Conservation (phyloP, 1,284 basidiomycete species). For the Tylopilus sp. region DNA sequence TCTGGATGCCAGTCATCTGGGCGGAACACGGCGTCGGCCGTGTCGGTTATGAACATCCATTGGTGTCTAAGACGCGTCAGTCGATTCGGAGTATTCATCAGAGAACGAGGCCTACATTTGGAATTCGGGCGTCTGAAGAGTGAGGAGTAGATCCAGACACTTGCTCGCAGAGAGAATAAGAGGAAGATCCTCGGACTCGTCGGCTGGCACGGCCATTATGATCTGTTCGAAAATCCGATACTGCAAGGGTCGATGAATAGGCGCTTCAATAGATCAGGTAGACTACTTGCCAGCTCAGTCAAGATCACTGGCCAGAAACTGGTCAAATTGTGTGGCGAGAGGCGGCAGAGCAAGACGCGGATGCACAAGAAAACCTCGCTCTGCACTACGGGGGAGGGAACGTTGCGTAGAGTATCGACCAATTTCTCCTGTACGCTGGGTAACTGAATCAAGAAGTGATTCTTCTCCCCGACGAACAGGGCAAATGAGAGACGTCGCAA, state of each 20-base stretch:
- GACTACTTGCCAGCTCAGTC: conserved; percentile 74
- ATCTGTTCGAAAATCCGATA: conserved; percentile 74
- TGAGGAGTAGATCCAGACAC: conserved; percentile 87
- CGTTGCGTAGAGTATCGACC: conserved; percentile 86
- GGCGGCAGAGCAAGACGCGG: conserved; percentile 86
- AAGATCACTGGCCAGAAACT: conserved; percentile 97
- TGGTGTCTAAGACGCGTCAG: conserved; percentile 67
- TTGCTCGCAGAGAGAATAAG: conserved; percentile 89
- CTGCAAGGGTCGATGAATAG: conserved; percentile 36
- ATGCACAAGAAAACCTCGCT: conserved; percentile 95
- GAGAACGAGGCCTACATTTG: conserved; percentile 68
- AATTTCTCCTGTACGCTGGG: conserved; percentile 95
- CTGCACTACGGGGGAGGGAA: conserved; percentile 81
- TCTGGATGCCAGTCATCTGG: conserved; percentile 81
- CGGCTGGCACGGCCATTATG: conserved; percentile 57
- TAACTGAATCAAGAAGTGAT: conserved; percentile 86
- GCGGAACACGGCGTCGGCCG: conserved; percentile 90
- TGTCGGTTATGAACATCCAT: conserved; percentile 99
- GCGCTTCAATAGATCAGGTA: not conserved
- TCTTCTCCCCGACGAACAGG: conserved; percentile 81
- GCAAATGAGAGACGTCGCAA: conserved; percentile 86
- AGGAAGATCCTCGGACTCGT: conserved; percentile 80
- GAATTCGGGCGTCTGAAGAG: conserved; percentile 95
- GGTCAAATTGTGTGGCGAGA: conserved; percentile 86
- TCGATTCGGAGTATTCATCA: not conserved